A percentile compares a stretch with the other conserved stretches of the same genome.
Evolutionary conservation across 768 basidiomycete genomes (phyloP).

Genomic region (Termitomyces eurrhizus): DNA sequence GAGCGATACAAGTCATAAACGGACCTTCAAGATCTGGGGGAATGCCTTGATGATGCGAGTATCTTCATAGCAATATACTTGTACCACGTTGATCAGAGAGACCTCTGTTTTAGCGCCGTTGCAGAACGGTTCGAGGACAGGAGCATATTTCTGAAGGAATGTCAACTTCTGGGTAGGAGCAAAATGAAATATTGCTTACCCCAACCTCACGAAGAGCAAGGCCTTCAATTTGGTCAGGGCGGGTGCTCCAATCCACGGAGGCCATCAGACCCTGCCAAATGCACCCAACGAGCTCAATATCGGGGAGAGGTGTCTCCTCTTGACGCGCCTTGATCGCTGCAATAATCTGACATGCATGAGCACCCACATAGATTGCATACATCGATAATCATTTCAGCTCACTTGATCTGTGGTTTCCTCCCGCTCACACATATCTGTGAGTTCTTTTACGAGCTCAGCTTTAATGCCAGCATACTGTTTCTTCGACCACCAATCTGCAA

Average conservation of each 20-base stretch:
- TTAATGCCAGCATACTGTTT: conserved; percentile 81
- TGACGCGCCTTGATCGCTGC: conserved; percentile 66
- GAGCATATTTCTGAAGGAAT: conserved; percentile 63
- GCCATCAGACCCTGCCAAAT: conserved; percentile 92
- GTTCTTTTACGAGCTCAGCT: conserved; percentile 65
- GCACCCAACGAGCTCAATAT: conserved; percentile 79
- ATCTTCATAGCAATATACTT: conserved; percentile 95
- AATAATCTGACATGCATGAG: conserved; percentile 56
- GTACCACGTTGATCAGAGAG: conserved; percentile 90
- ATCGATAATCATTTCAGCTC: conserved; percentile 18
- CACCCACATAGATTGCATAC: conserved; percentile 2
- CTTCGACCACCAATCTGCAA: conserved; percentile 95
- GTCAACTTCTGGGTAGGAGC: neutral
- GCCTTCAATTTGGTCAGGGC: conserved; percentile 89
- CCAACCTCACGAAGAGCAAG: conserved; percentile 85
- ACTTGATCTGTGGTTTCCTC: conserved; percentile 71
- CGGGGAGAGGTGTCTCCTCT: conserved; percentile 79
- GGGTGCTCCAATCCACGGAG: conserved; percentile 83
- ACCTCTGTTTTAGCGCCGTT: conserved; percentile 87
- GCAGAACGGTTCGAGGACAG: conserved; percentile 89
- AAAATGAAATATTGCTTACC: conserved; percentile 42
- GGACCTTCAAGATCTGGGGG: conserved; percentile 88
- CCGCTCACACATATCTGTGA: conserved; percentile 66
- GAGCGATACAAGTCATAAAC: conserved; percentile 3
- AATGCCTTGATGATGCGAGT: conserved; percentile 94